A percentile compares a stretch with the other conserved stretches of the same genome.
Conservation (phyloP, 31 red algal genomes). For the Porphyra umbilicalis region DNA sequence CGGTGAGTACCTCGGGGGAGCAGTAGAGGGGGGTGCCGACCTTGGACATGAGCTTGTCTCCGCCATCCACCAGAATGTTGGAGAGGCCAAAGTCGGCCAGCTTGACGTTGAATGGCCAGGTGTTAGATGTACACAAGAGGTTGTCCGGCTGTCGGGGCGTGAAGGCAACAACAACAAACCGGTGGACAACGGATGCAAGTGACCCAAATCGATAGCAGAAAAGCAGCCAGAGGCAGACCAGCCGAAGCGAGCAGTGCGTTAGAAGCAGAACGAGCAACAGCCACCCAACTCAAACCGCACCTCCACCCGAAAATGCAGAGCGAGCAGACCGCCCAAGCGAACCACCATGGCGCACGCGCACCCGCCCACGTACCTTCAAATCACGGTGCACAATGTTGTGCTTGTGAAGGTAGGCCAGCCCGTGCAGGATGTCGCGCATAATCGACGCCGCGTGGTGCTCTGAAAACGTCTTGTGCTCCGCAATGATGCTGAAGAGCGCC, state of each 20-base stretch:
- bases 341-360: background rate
- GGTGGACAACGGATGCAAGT: background rate
- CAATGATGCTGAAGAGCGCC: slow-evolving; percentile 64
- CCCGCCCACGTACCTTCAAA: slow-evolving; percentile 24
- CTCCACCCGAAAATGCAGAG: too few species aligned
- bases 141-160: slow-evolving; percentile 21
- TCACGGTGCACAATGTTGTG: slow-evolving; percentile 87
- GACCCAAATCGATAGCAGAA: background rate
- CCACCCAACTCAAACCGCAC: too few species aligned
- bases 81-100: slow-evolving; percentile 84
- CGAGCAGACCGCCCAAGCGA: background rate
- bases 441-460: slow-evolving; percentile 57
- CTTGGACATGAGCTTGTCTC: slow-evolving; percentile 34
- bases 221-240: background rate
- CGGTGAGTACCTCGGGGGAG: slow-evolving; percentile 50
- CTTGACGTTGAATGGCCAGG: slow-evolving; percentile 67
- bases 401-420: slow-evolving; percentile 67
- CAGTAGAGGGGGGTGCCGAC: slow-evolving; percentile 56
- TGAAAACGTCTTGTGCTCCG: slow-evolving; percentile 37
- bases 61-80: slow-evolving; percentile 40
- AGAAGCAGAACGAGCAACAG: background rate
- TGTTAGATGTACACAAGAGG: slow-evolving; percentile 23
- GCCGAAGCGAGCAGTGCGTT: background rate
- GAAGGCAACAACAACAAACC: background rate
- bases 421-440: slow-evolving; percentile 60